phyloP scores from a whole-genome alignment of 2,329 filamentous ascomycete genomes.

The Monosporascus sp. region DNA sequence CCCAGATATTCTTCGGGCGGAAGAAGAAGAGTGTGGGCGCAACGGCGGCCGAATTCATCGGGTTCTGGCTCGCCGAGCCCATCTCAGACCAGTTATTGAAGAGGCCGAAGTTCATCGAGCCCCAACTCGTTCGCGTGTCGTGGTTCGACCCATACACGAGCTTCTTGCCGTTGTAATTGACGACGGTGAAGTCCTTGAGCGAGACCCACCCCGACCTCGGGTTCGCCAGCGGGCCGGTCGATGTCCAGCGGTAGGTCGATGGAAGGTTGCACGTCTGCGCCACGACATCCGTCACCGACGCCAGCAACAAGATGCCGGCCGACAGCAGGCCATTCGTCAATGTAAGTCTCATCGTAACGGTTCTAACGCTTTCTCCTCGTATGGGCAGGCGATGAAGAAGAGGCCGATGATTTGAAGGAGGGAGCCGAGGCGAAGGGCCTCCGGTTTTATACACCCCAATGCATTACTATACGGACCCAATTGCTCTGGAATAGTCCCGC shows the following conservation, averaged over 20 bases:
- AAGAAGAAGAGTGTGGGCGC: conserved; percentile 62
- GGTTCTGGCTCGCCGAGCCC: conserved; percentile 45
- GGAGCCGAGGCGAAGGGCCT: too few relatives aligned
- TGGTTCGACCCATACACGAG: conserved; percentile 55
- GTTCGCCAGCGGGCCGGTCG: conserved; percentile 42
- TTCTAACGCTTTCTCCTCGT: background rate
- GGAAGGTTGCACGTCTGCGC: conserved; percentile 43
- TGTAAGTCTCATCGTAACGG: conserved; percentile 7
- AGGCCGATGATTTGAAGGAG: too few relatives aligned
- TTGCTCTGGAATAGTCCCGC: too few relatives aligned
- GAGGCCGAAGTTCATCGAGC: conserved; percentile 53
- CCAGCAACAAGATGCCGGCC: conserved; percentile 11
- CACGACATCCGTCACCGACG: conserved; percentile 10
- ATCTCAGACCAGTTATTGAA: conserved; percentile 51
- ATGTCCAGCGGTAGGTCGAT: conserved; percentile 51
- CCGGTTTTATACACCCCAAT: too few relatives aligned
- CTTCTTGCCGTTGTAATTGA: conserved; percentile 51
- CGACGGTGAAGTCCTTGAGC: conserved; percentile 59
- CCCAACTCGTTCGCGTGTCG: conserved; percentile 39
- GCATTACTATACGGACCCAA: too few relatives aligned
- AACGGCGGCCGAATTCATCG: conserved; percentile 41
- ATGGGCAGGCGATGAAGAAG: too few relatives aligned
- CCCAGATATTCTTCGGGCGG: conserved; percentile 54
- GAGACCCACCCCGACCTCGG: conserved; percentile 50
- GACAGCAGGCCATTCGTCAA: background rate